These are phyloP conservation scores for Mycosphaerella sp. DNA, from an alignment of 2,329 filamentous ascomycete genomes.

Conservation along the genomic window DNA sequence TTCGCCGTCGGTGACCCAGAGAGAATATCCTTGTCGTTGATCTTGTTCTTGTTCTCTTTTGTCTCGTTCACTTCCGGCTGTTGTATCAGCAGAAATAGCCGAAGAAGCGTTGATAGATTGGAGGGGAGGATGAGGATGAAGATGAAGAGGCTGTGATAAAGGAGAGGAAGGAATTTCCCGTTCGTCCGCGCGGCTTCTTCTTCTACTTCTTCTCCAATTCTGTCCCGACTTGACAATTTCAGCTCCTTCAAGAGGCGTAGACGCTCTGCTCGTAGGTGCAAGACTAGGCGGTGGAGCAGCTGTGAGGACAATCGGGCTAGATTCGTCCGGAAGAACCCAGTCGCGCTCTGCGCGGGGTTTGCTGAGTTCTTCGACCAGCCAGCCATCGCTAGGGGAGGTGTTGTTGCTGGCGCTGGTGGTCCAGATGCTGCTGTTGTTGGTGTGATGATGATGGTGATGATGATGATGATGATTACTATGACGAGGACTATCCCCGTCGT, in stretches of 20 bases:
- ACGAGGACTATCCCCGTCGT: slow-evolving; percentile 10
- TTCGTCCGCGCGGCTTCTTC: not conserved
- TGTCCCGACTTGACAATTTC: no score
- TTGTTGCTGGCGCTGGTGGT: not conserved
- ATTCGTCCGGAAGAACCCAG: slow-evolving; percentile 31
- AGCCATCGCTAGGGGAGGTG: not conserved
- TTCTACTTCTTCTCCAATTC: no score
- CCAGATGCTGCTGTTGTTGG: not conserved
- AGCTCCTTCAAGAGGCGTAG: not conserved
- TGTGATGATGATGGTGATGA: not conserved
- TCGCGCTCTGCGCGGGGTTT: slow-evolving; percentile 28
- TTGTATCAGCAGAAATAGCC: slow-evolving; percentile 9
- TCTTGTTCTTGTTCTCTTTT: not conserved
- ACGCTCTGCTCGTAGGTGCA: slow-evolving; percentile 8
- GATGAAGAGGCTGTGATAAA: slow-evolving; percentile 12
- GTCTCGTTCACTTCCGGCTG: slow-evolving; percentile 18
- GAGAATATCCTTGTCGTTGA: no score
- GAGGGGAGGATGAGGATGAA: no score
- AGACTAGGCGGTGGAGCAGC: slow-evolving; percentile 30
- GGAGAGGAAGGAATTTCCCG: slow-evolving; percentile 18
- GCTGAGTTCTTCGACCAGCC: slow-evolving; percentile 25
- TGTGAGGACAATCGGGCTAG: slow-evolving; percentile 19
- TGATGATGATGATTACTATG: no score
- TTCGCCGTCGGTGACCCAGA: slow-evolving; percentile 17
- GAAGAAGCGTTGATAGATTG: no score